A percentile compares a stretch with the other conserved stretches of the same genome.
phyloP scores from a whole-genome alignment of 2,329 filamentous ascomycete species.

The Nothophoma quercina region DNA sequence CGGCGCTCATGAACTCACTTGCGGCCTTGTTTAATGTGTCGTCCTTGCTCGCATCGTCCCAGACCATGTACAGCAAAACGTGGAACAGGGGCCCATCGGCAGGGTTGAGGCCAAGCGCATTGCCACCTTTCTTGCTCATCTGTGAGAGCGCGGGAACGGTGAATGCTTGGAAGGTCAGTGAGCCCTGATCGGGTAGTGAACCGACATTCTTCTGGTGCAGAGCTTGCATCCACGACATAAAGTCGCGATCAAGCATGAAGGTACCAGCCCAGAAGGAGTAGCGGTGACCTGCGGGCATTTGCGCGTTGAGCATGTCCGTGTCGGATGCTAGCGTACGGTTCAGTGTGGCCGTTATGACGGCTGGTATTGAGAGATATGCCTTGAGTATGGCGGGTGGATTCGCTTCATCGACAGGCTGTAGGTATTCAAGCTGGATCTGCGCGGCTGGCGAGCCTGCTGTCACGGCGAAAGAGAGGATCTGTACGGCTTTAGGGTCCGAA shows the following conservation, averaged over 20 bases:
- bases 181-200: slow-evolving; percentile 19
- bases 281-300: slow-evolving; percentile 43
- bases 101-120: slow-evolving; percentile 27
- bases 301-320: slow-evolving; percentile 44
- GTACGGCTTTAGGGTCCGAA: slow-evolving; percentile 30
- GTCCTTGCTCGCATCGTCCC: slow-evolving; percentile 28
- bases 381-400: slow-evolving; percentile 21
- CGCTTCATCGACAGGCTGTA: slow-evolving; percentile 29
- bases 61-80: slow-evolving; percentile 27
- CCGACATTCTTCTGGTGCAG: slow-evolving; percentile 25
- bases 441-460: slow-evolving; percentile 24
- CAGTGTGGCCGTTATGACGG: slow-evolving; percentile 19
- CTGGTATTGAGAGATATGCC: slow-evolving; percentile 19
- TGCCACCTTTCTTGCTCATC: slow-evolving; percentile 31
- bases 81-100: slow-evolving; percentile 28
- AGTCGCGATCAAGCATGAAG: slow-evolving; percentile 28
- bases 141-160: slow-evolving; percentile 19
- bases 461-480: slow-evolving; percentile 34
- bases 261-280: slow-evolving; percentile 36
- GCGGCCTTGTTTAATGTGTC: slow-evolving; percentile 18
- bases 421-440: slow-evolving; percentile 29
- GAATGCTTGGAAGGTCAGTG: slow-evolving; percentile 22
- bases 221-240: slow-evolving; percentile 28
- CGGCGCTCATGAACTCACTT: slow-evolving; percentile 19
- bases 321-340: slow-evolving; percentile 23